phyloP scores from a whole-genome alignment of 2,329 filamentous ascomycete genomes.

The Albifimbria verrucaria region DNA sequence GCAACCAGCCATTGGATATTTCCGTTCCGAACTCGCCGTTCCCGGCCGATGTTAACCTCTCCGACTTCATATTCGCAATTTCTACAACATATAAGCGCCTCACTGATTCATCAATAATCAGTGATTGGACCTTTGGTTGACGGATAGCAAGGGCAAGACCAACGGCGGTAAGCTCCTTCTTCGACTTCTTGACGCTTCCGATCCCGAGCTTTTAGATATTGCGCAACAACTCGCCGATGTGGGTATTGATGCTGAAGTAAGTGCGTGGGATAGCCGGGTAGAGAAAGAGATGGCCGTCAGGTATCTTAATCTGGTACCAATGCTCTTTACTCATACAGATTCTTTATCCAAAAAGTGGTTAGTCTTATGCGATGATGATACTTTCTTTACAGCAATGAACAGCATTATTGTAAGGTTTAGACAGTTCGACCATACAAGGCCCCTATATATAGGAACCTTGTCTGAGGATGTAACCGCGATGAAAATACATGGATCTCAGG shows the following conservation, averaged over 20 bases:
- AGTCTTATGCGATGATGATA: conserved; percentile 60
- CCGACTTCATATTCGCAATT: conserved; percentile 48
- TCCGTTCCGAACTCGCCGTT: conserved; percentile 37
- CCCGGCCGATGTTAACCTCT: conserved; percentile 25
- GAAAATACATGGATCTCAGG: conserved; percentile 53
- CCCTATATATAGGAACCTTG: conserved; percentile 53
- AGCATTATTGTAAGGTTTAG: conserved; percentile 44
- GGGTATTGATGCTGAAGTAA: conserved; percentile 48
- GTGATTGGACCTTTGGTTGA: conserved; percentile 51
- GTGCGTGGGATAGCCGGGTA: conserved; percentile 39
- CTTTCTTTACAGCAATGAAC: conserved; percentile 57
- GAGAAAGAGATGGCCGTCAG: conserved; percentile 43
- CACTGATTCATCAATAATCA: conserved; percentile 39
- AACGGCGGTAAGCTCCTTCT: conserved; percentile 47
- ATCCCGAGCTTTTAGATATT: conserved; percentile 38
- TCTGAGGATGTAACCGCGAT: conserved; percentile 55
- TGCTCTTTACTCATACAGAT: conserved; percentile 41
- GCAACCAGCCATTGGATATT: conserved; percentile 34
- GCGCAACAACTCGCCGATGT: conserved; percentile 31
- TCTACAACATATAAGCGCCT: conserved; percentile 48
- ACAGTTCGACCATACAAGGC: conserved; percentile 43
- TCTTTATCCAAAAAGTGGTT: conserved; percentile 46
- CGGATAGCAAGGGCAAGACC: conserved; percentile 42
- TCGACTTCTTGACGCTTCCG: conserved; percentile 41
- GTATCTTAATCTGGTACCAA: conserved; percentile 45